Evolutionary conservation across 371 early-diverging fungal species (phyloP).

Genomic region (Mucor racemosus): DNA sequence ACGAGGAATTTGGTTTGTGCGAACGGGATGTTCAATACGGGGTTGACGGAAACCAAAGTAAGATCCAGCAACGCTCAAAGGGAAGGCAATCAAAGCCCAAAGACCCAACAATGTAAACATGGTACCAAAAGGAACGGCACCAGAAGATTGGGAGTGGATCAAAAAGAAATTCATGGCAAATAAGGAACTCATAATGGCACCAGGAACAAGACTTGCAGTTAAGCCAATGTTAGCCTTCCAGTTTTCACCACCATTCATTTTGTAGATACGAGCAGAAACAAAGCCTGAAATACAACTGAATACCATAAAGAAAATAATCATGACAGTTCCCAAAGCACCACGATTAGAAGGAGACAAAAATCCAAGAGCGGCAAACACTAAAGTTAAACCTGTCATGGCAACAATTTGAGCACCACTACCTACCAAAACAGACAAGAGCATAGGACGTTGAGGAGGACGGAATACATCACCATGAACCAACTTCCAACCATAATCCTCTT

Average conservation of each 20-base stretch:
- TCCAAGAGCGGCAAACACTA: conserved; percentile 93
- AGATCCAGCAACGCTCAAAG: conserved; percentile 89
- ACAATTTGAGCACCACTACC: conserved; percentile 93
- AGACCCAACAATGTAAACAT: conserved; percentile 83
- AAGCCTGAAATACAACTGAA: conserved; percentile 90
- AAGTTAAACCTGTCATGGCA: conserved; percentile 83
- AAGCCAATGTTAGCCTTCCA: conserved; percentile 85
- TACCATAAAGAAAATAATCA: conserved; percentile 88
- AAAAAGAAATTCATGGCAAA: conserved; percentile 91
- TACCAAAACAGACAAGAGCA: conserved; percentile 84
- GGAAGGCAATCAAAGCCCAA: conserved; percentile 90
- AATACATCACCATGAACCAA: conserved; percentile 94
- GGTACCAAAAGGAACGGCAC: conserved; percentile 93
- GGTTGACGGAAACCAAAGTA: conserved; percentile 92
- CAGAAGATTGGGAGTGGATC: conserved; percentile 84
- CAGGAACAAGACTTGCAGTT: conserved; percentile 87
- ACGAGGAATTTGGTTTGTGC: conserved; percentile 92
- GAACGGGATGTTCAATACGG: conserved; percentile 84
- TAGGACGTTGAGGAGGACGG: conserved; percentile 78
- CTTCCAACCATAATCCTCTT: conserved; percentile 94
- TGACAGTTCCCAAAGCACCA: conserved; percentile 89
- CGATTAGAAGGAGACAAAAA: conserved; percentile 95
- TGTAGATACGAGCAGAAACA: conserved; percentile 88
- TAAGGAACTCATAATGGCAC: conserved; percentile 67
- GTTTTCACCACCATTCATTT: conserved; percentile 91